Evolutionary conservation across 2,329 filamentous ascomycete genomes (phyloP).

Genomic region (Colletotrichum sp.): DNA sequence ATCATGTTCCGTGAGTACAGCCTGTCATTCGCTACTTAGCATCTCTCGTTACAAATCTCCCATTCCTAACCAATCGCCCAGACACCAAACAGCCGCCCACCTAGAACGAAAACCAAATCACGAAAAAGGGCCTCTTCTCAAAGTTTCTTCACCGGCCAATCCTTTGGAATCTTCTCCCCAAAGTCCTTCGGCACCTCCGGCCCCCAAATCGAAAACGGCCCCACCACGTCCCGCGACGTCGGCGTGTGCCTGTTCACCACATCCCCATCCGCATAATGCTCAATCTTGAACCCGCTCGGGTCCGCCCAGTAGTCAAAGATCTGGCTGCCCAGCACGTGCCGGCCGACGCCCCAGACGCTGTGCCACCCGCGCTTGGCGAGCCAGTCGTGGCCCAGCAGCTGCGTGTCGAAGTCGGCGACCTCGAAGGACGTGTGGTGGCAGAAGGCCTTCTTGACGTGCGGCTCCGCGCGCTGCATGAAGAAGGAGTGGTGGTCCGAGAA

Average conservation of each 20-base stretch:
- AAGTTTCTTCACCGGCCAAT: background rate
- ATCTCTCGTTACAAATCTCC: background rate
- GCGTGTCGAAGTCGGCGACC: constrained; percentile 65
- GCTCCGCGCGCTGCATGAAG: constrained; percentile 44
- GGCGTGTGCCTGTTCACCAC: constrained; percentile 57
- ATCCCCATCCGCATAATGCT: constrained; percentile 68
- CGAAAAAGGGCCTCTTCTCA: background rate
- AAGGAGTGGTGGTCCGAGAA: constrained; percentile 61
- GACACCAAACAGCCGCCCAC: background rate
- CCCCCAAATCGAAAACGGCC: constrained; percentile 20
- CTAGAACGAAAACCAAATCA: accelerated
- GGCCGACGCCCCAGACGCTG: constrained; percentile 64
- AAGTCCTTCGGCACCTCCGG: constrained; percentile 19
- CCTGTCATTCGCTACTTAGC: background rate
- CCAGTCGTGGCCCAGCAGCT: constrained; percentile 65
- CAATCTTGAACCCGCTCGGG: constrained; percentile 55
- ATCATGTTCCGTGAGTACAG: background rate
- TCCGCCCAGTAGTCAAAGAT: constrained; percentile 71
- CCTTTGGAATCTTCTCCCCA: background rate
- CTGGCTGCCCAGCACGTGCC: constrained; percentile 64
- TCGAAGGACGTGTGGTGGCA: constrained; percentile 38
- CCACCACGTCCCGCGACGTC: constrained; percentile 16
- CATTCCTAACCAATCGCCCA: background rate
- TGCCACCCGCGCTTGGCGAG: constrained; percentile 56
- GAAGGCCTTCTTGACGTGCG: background rate